A percentile compares a stretch with the other conserved stretches of the same genome.
phyloP scores from a whole-genome alignment of 108 stramenopile species.

The Nannochloropsis salina region DNA sequence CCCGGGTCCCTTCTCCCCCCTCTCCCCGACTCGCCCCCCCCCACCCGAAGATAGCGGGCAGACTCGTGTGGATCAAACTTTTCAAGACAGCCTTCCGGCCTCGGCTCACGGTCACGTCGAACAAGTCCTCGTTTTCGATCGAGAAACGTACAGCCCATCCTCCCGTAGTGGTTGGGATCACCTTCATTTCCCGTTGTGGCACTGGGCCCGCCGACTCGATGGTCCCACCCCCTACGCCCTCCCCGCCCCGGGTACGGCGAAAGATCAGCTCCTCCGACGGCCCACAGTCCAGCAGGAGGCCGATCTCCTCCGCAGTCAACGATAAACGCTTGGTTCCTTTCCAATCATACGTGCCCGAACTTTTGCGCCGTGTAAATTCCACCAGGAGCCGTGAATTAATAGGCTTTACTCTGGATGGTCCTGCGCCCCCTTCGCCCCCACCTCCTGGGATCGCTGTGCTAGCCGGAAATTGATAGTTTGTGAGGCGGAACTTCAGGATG shows the following conservation, averaged over 20 bases:
- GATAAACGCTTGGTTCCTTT: neutral
- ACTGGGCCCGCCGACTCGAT: neutral
- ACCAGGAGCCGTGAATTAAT: neutral
- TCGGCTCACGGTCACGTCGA: neutral
- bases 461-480: neutral
- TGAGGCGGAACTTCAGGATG: neutral
- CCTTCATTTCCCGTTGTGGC: neutral
- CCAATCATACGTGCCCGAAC: neutral
- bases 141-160: neutral
- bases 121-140: neutral
- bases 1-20: neutral
- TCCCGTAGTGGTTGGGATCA: neutral
- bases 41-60: neutral
- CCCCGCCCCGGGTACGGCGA: neutral
- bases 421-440: neutral
- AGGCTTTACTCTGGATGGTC: neutral
- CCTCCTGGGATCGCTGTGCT: neutral
- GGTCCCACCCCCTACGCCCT: neutral
- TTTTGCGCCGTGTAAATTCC: neutral
- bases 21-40: neutral
- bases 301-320: neutral
- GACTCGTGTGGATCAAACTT: neutral
- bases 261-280: neutral
- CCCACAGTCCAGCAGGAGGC: neutral
- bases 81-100: neutral